Percentiles rank a stretch among this genome's conserved stretches.
phyloP scores from a whole-genome alignment of 2,329 filamentous ascomycete species.

The Aspergillus vadensis region DNA sequence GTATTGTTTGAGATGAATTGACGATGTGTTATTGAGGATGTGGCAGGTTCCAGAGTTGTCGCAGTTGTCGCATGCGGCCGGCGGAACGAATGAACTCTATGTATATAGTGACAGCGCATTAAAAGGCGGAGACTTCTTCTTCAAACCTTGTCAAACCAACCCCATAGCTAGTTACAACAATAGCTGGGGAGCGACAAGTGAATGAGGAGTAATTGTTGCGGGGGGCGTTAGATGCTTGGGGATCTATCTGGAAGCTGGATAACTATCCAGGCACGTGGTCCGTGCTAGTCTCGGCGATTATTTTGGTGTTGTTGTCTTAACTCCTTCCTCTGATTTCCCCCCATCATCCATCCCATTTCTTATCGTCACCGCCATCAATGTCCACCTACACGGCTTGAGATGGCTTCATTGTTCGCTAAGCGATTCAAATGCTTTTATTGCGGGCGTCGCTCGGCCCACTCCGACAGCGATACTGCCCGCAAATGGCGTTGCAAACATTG shows the following conservation, averaged over 20 bases:
- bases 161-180: background rate
- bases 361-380: conserved; percentile 15
- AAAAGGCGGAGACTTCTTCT: background rate
- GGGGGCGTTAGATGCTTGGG: background rate
- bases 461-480: conserved; percentile 59
- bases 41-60: background rate
- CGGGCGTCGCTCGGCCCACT: conserved; percentile 64
- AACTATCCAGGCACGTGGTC: conserved; percentile 25
- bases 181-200: background rate
- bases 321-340: conserved; percentile 18
- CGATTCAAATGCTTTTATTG: conserved; percentile 80
- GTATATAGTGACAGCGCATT: background rate
- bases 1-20: background rate
- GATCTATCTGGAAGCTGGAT: background rate
- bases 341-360: conserved; percentile 3
- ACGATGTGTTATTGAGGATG: background rate
- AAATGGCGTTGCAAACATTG: conserved; percentile 76
- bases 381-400: conserved; percentile 28
- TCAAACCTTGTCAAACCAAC: background rate
- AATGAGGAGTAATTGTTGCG: background rate
- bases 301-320: conserved; percentile 27
- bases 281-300: conserved; percentile 29
- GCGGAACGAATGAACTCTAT: background rate
- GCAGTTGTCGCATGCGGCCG: background rate
- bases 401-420: conserved; percentile 47